These are phyloP conservation scores for Amanita brunnescens DNA, from an alignment of 768 basidiomycete species.

Conservation along the genomic window DNA sequence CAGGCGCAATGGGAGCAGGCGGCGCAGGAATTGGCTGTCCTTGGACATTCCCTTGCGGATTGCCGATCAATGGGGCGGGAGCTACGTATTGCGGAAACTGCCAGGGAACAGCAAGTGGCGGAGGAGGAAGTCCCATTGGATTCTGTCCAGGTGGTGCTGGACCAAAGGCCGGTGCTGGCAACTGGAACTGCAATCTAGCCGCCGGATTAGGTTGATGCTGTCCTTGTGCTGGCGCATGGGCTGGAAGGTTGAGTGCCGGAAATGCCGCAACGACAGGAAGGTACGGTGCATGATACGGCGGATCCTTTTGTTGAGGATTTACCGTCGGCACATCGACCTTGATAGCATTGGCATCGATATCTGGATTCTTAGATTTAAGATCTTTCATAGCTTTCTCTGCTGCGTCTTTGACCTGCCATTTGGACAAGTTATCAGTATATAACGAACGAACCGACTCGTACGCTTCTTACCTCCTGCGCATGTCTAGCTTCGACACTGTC, in stretches of 20 bases:
- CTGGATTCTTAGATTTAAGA: constrained; percentile 50
- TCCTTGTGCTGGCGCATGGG: neutral
- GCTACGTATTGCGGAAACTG: neutral
- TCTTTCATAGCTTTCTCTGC: constrained; percentile 59
- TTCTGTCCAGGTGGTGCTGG: too few relatives aligned
- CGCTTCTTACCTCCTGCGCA: constrained; percentile 45
- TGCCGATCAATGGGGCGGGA: too few relatives aligned
- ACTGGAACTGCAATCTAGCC: too few relatives aligned
- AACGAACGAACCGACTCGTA: neutral
- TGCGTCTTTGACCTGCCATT: constrained; percentile 53
- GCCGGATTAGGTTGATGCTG: too few relatives aligned
- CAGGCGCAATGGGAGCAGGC: neutral
- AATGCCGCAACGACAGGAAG: neutral
- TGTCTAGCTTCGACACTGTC: constrained; percentile 59
- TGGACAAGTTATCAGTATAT: constrained; percentile 1
- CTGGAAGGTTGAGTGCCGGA: neutral
- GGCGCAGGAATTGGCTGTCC: neutral
- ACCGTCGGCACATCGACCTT: constrained; percentile 53
- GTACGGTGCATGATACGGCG: too few relatives aligned
- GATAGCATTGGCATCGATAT: constrained; percentile 49
- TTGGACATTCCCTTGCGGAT: too few relatives aligned
- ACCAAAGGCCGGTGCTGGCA: too few relatives aligned
- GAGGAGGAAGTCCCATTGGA: neutral
- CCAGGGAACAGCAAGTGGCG: neutral
- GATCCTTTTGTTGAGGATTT: neutral